Evolutionary conservation across 2,329 filamentous ascomycete species (phyloP).

Genomic region (Cordyceps cateniannulata): DNA sequence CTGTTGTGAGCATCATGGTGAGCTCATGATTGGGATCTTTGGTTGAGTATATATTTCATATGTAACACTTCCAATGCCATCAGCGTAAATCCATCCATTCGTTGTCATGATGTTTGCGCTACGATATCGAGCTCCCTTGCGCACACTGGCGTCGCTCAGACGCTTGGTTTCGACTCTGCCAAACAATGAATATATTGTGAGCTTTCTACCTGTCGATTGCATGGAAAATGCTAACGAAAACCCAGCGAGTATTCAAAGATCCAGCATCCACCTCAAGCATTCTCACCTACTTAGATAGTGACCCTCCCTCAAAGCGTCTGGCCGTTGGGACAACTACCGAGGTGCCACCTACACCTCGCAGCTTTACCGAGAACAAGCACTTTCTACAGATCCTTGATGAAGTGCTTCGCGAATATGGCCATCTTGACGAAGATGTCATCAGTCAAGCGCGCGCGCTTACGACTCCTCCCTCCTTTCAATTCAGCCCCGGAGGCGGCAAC

Average conservation of each 20-base stretch:
- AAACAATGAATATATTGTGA: slow-evolving; percentile 49
- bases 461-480: slow-evolving; percentile 46
- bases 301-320: slow-evolving; percentile 46
- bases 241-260: slow-evolving; percentile 52
- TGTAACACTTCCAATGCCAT: neutral
- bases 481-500: slow-evolving; percentile 46
- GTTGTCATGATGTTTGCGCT: slow-evolving; percentile 2
- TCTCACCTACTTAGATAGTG: slow-evolving; percentile 53
- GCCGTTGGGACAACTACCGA: slow-evolving; percentile 53
- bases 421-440: slow-evolving; percentile 48
- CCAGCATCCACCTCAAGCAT: slow-evolving; percentile 41
- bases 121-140: neutral
- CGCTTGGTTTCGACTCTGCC: slow-evolving; percentile 40
- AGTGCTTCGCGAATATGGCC: slow-evolving; percentile 48
- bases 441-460: slow-evolving; percentile 55
- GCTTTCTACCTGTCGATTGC: slow-evolving; percentile 18
- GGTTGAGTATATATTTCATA: neutral
- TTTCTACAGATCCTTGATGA: slow-evolving; percentile 55
- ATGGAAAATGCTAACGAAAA: slow-evolving; percentile 14
- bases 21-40: neutral
- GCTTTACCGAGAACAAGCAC: slow-evolving; percentile 51
- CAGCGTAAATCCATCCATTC: neutral
- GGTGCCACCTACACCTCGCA: slow-evolving; percentile 54
- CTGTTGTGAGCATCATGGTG: slow-evolving; percentile 6
- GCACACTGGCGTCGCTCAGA: slow-evolving; percentile 12